Evolutionary conservation across 176 grass and related monocot genomes (phyloP).

Genomic region (Oryza coarctata): DNA sequence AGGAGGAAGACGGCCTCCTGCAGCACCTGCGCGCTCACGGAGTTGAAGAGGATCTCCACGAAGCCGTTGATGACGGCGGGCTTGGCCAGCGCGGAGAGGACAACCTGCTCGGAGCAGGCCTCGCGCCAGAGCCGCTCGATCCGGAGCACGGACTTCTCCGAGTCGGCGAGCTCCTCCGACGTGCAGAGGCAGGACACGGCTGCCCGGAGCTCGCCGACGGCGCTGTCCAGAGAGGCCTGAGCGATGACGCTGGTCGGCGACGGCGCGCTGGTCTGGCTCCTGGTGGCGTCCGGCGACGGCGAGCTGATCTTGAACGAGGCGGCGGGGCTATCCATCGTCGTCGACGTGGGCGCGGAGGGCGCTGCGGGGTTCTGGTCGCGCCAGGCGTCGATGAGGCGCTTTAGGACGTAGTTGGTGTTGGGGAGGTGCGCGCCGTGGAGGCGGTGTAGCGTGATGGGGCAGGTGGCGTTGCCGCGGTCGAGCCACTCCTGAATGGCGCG

Average conservation of each 20-base stretch:
- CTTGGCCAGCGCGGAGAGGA: slow-evolving; percentile 32
- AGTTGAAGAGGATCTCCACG: slow-evolving; percentile 72
- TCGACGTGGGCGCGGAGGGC: neutral
- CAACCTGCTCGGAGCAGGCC: slow-evolving; percentile 7
- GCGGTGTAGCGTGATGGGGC: slow-evolving; percentile 70
- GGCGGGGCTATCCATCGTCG: slow-evolving; percentile 20
- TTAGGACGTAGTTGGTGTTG: slow-evolving; percentile 76
- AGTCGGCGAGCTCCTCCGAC: slow-evolving; percentile 54
- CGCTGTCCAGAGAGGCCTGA: slow-evolving; percentile 45
- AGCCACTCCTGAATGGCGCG: slow-evolving; percentile 79
- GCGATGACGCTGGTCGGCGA: slow-evolving; percentile 56
- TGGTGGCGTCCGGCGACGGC: slow-evolving; percentile 36
- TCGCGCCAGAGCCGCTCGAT: slow-evolving; percentile 55
- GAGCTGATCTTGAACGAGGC: slow-evolving; percentile 28
- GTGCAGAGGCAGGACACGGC: slow-evolving; percentile 65
- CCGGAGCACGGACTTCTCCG: slow-evolving; percentile 53
- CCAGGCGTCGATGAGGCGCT: slow-evolving; percentile 65
- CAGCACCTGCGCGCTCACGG: slow-evolving; percentile 47
- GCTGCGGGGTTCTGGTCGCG: slow-evolving; percentile 37
- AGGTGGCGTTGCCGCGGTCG: slow-evolving; percentile 54
- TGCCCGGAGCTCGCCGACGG: slow-evolving; percentile 47
- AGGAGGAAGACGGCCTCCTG: slow-evolving; percentile 56
- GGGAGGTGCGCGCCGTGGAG: slow-evolving; percentile 49
- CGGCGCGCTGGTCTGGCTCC: slow-evolving; percentile 30
- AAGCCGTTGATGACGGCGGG: slow-evolving; percentile 68